Conservation (phyloP, 2,329 filamentous ascomycete species). For the Monascus ruber region DNA sequence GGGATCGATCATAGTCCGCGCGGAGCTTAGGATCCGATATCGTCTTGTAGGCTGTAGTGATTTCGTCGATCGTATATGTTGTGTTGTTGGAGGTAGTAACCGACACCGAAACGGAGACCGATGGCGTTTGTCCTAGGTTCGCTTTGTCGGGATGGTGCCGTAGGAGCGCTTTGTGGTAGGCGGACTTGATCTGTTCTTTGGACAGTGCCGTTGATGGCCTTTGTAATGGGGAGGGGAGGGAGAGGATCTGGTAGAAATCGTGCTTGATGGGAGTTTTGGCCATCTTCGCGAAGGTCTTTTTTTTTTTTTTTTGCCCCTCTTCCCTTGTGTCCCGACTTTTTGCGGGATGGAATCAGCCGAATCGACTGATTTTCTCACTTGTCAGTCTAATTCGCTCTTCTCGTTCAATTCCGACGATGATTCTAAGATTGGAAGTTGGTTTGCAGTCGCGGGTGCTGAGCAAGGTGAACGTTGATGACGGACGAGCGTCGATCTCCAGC, state of each 20-base stretch:
- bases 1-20: constrained; percentile 38
- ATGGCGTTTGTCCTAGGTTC: background rate
- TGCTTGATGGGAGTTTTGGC: constrained; percentile 4
- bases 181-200: constrained; percentile 38
- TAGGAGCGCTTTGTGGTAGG: constrained; percentile 48
- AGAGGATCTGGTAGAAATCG: constrained; percentile 31
- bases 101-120: background rate
- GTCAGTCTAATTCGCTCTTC: too few species aligned
- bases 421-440: too few species aligned
- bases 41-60: constrained; percentile 47
- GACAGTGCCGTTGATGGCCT: constrained; percentile 13
- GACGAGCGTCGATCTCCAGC: too few species aligned
- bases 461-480: too few species aligned
- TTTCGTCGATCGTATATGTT: constrained; percentile 43
- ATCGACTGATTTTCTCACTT: too few species aligned
- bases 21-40: constrained; percentile 36
- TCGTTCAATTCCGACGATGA: too few species aligned
- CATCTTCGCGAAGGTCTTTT: constrained; percentile 4
- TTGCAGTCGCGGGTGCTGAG: too few species aligned
- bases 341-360: background rate
- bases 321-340: background rate
- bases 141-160: constrained; percentile 49
- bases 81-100: background rate
- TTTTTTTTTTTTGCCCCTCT: background rate
- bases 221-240: constrained; percentile 18